These are phyloP conservation scores for Amniculicola lignicola DNA, from an alignment of 495 filamentous ascomycete genomes.

Conservation along the genomic window DNA sequence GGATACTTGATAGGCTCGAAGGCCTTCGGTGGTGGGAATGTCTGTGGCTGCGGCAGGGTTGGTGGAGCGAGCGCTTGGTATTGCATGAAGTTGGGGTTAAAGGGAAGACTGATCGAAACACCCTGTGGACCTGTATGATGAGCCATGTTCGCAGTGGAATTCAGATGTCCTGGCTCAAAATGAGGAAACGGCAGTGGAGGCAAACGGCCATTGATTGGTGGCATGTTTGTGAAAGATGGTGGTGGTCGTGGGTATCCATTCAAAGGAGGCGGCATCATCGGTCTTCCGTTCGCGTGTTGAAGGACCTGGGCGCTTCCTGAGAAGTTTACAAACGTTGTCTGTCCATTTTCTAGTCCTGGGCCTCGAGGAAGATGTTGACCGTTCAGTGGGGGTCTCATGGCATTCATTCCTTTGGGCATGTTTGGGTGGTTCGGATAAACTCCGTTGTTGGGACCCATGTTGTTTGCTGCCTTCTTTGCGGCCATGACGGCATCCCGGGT, in stretches of 20 bases:
- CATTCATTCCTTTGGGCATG: background rate
- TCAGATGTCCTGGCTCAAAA: constrained; percentile 1
- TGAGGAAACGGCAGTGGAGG: constrained; percentile 2
- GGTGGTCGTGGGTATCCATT: background rate
- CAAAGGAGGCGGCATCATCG: background rate
- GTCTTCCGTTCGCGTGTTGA: background rate
- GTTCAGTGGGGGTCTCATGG: background rate
- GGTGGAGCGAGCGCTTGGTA: constrained; percentile 29
- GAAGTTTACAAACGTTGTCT: constrained; percentile 51
- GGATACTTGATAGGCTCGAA: constrained; percentile 90
- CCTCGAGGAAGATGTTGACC: background rate
- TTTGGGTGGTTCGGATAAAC: background rate
- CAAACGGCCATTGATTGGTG: background rate
- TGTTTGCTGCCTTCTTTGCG: constrained; percentile 26
- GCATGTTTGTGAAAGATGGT: too few relatives aligned
- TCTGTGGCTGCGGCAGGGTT: constrained; percentile 19
- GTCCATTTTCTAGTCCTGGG: constrained; percentile 35
- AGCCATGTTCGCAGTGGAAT: constrained; percentile 16
- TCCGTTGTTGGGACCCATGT: background rate
- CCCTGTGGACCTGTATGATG: background rate
- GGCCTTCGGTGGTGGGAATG: constrained; percentile 64
- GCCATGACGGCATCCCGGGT: constrained; percentile 41
- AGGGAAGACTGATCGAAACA: constrained; percentile 24
- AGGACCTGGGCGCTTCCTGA: constrained; percentile 17
- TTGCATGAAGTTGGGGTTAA: constrained; percentile 34